Evolutionary conservation across 495 filamentous ascomycete genomes (phyloP).

Genomic region (Amniculicola lignicola): DNA sequence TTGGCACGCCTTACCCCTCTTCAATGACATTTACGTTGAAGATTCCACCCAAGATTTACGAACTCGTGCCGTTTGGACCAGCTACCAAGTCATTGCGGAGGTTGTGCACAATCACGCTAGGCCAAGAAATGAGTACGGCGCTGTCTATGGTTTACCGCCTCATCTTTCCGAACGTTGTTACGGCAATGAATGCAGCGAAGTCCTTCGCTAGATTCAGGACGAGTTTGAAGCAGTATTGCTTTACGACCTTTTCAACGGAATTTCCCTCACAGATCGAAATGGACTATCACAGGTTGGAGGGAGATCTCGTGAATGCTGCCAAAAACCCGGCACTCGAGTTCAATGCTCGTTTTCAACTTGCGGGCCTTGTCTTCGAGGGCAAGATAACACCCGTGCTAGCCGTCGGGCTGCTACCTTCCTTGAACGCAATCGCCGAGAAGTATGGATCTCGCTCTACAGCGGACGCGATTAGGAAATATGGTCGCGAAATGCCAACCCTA

Average conservation of each 20-base stretch:
- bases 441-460: not conserved
- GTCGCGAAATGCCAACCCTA: not conserved
- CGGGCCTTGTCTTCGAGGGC: not conserved
- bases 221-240: not conserved
- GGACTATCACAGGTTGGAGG: not conserved
- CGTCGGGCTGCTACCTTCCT: not conserved
- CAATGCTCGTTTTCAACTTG: not conserved
- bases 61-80: not conserved
- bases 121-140: no score
- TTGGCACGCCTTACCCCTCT: not conserved
- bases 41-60: conserved; percentile 6
- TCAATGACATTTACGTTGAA: conserved; percentile 5
- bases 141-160: no score
- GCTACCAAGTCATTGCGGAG: not conserved
- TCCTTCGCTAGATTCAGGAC: not conserved
- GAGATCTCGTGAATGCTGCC: not conserved
- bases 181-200: not conserved
- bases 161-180: not conserved
- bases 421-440: not conserved
- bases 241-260: not conserved
- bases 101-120: not conserved
- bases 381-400: not conserved
- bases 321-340: not conserved
- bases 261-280: not conserved
- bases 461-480: not conserved